Percentiles rank a stretch among this genome's conserved stretches.
phyloP scores from a whole-genome alignment of 1,284 basidiomycete genomes.

The Sporisorium graminicola region DNA sequence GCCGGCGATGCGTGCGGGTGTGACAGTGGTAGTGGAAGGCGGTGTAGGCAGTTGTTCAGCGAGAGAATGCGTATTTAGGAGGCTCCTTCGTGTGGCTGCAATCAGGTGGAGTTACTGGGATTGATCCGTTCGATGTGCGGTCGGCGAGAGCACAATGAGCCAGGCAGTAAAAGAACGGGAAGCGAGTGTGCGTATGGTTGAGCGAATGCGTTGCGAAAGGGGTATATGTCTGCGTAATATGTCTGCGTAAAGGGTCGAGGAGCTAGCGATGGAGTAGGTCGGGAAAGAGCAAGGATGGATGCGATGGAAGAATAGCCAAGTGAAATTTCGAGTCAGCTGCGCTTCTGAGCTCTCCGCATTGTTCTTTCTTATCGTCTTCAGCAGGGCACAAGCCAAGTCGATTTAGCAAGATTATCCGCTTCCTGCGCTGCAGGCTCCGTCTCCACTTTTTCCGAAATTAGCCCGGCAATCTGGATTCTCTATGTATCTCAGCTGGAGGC shows the following conservation, averaged over 20 bases:
- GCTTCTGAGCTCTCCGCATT: background rate
- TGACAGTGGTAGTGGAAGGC: too few relatives aligned
- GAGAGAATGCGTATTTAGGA: background rate
- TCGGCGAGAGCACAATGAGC: background rate
- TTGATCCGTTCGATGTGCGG: background rate
- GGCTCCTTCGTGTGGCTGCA: background rate
- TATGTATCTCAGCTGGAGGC: too few relatives aligned
- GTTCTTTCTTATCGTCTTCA: conserved; percentile 2
- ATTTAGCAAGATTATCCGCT: background rate
- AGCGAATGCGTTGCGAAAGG: background rate
- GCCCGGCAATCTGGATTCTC: background rate
- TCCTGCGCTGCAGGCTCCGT: background rate
- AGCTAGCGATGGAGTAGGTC: background rate
- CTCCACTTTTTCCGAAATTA: background rate
- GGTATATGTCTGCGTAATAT: background rate
- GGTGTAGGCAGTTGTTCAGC: too few relatives aligned
- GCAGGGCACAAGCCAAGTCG: background rate
- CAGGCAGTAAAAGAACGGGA: background rate
- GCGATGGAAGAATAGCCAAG: background rate
- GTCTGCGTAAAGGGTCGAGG: background rate
- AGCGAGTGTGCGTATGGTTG: background rate
- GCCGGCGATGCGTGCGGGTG: background rate
- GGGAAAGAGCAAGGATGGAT: background rate
- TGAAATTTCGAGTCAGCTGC: background rate
- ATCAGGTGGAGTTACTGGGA: background rate